phyloP scores from a whole-genome alignment of 2,329 filamentous ascomycete genomes.

The Fusarium irregulare region DNA sequence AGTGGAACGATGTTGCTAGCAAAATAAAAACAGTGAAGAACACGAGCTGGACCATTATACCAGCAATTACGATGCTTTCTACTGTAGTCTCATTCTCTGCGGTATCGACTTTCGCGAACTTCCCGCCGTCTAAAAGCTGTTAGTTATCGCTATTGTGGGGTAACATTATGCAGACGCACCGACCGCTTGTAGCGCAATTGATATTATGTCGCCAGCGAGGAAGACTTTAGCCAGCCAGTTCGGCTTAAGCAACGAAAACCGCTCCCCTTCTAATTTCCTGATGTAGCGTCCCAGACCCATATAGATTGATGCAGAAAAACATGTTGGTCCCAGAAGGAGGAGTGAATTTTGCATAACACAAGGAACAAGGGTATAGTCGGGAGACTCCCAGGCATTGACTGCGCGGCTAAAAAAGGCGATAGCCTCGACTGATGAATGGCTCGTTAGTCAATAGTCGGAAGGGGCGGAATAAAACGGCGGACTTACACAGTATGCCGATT shows the following conservation, averaged over 20 bases:
- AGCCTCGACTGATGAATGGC: not conserved
- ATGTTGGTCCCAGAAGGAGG: conserved; percentile 7
- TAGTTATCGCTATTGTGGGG: not conserved
- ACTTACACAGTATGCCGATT: not conserved
- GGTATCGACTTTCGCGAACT: not conserved
- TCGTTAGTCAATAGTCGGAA: not conserved
- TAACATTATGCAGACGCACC: not conserved
- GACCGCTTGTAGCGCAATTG: not conserved
- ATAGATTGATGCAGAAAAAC: conserved; percentile 7
- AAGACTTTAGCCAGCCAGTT: conserved; percentile 2
- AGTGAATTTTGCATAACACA: not conserved
- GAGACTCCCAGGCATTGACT: not conserved
- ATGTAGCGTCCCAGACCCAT: conserved; percentile 6
- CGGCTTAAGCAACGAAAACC: not conserved
- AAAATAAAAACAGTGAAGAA: conserved; percentile 7
- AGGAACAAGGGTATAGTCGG: not conserved
- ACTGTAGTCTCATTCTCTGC: not conserved
- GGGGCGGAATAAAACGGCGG: too few species aligned
- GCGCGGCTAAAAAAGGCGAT: not conserved
- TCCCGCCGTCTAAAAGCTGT: not conserved
- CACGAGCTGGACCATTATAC: not conserved
- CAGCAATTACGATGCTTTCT: not conserved
- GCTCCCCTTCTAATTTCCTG: not conserved
- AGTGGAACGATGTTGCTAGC: not conserved
- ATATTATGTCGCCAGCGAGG: not conserved